Evolutionary conservation across 805 yeast species (phyloP), one percentile per base, ranked within the genome.

Genomic region (Sugiyamaella americana): DNA sequence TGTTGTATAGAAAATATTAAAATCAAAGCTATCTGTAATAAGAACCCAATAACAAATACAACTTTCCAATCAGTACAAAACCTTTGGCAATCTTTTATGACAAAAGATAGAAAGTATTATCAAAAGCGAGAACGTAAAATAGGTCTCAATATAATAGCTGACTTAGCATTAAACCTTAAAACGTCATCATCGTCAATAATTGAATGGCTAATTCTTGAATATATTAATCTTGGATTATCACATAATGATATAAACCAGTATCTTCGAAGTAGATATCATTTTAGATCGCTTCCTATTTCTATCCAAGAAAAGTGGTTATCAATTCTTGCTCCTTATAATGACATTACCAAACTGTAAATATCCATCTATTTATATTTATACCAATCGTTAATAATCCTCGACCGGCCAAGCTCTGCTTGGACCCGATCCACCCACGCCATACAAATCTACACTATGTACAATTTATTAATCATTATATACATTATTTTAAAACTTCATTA

Each of bases 321-420:
- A 46, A 18, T 20, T 26, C 26, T 11, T 42, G 11, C 10, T n/a
- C 8, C 37, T 16, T 8, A 24, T 20, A 13, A 17, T 24, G 18
- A 20, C n/a, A 62, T 69, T 23, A 74, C 71, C 53, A 40, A 53
- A n/a, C 32, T 26, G 32, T 26, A 26, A 26, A 26, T 26, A 26
- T 8, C 13, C 8, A 26, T 13, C 32, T 8, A 8, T 26, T 26
- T 13, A 26, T n/a, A n/a, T n/a, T n/a, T n/a, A n/a, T n/a, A n/a
- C n/a, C n/a, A n/a, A n/a, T n/a, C n/a, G n/a, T n/a, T n/a, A n/a
- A n/a, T n/a, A n/a, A n/a, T n/a, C n/a, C n/a, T n/a, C n/a, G n/a
- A n/a, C n/a, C n/a, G n/a, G n/a, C n/a, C n/a, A n/a, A n/a, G n/a
- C n/a, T n/a, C n/a, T n/a, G n/a, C n/a, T n/a, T n/a, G n/a, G n/a